These are phyloP conservation scores for Croton setiger DNA, from an alignment of 441 rosid species.

Conservation along the genomic window DNA sequence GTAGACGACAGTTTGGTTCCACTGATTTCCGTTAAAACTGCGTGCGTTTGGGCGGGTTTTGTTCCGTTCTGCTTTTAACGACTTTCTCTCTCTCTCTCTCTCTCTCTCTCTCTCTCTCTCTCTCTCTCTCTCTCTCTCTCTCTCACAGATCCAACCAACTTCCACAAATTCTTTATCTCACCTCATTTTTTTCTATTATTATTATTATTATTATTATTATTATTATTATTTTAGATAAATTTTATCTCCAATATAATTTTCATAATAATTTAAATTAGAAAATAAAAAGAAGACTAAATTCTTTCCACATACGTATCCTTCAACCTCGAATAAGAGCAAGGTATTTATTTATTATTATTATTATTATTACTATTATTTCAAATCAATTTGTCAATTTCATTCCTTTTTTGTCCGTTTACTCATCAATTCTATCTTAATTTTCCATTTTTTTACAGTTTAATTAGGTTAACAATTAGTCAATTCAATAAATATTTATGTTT, in stretches of 20 bases:
- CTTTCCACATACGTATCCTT: background rate
- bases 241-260: background rate
- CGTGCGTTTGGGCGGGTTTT: slow-evolving; percentile 1
- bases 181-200: background rate
- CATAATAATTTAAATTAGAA: background rate
- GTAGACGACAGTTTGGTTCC: background rate
- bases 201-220: background rate
- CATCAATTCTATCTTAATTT: background rate
- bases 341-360: background rate
- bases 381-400: background rate
- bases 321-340: background rate
- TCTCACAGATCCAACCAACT: slow-evolving; percentile 9
- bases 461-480: background rate
- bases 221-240: background rate
- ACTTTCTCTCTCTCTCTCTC: slow-evolving; percentile 10
- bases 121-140: too few relatives aligned
- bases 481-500: too few relatives aligned
- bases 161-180: background rate
- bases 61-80: background rate
- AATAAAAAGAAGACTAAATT: background rate
- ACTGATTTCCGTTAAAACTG: background rate
- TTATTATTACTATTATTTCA: background rate
- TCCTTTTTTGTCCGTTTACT: background rate
- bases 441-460: background rate
- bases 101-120: too few relatives aligned